phyloP scores from a whole-genome alignment of 2,329 filamentous ascomycete genomes.

The Diaporthe sp. region DNA sequence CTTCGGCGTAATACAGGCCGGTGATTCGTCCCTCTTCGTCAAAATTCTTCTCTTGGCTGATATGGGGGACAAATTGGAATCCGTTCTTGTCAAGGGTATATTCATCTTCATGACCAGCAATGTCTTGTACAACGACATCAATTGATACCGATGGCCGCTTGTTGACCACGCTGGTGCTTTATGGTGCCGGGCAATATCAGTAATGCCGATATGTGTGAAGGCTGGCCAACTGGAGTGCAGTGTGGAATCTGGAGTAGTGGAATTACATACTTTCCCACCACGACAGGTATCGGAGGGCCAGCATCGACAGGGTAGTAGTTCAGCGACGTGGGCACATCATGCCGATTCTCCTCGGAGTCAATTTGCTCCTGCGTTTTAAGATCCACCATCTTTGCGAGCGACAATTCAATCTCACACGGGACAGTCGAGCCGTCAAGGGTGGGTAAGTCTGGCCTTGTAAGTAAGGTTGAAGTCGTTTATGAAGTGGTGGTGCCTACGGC shows the following conservation, averaged over 20 bases:
- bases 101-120: constrained; percentile 74
- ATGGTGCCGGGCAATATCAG: not conserved
- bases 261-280: constrained; percentile 17
- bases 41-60: constrained; percentile 65
- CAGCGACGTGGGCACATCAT: constrained; percentile 24
- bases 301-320: constrained; percentile 37
- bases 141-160: constrained; percentile 75
- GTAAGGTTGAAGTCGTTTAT: not conserved
- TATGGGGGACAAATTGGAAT: constrained; percentile 69
- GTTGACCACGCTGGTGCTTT: constrained; percentile 69
- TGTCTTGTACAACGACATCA: constrained; percentile 67
- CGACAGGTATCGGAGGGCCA: constrained; percentile 22
- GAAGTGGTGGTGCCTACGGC: not conserved
- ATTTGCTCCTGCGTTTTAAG: not conserved
- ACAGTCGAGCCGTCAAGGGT: not conserved
- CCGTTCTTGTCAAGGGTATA: constrained; percentile 67
- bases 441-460: accelerated
- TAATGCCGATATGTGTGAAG: too few species aligned
- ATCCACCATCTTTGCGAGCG: not conserved
- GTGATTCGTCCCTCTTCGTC: constrained; percentile 65
- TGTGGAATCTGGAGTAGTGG: accelerated
- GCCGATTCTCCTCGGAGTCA: not conserved
- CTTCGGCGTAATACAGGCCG: constrained; percentile 72
- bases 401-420: too few species aligned
- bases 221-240: too few species aligned